Base-by-base conservation (phyloP, 331 rosid species). In the Arachis monticola region DNA sequence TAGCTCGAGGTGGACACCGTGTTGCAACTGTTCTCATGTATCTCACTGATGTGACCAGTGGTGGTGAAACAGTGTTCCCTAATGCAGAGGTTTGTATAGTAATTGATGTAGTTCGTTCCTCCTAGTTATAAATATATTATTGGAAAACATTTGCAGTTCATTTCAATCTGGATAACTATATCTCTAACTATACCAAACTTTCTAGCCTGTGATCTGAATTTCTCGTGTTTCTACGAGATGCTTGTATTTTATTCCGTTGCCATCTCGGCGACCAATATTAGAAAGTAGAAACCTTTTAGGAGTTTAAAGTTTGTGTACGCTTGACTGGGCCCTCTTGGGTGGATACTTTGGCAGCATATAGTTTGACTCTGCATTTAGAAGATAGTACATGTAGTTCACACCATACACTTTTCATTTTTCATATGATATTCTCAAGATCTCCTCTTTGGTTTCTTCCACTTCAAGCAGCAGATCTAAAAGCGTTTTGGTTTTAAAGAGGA, bases 31-130 rank as follows among this genome's bases (percentile, higher is more conserved):
- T 95, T 77, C 99, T 95, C 8, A 85, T 95, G 99, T 95, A 95
- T 81, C 99, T 95, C 65, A 81, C 86, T 42, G 75, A 92, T 73
- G 98, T 92, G 70, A 60, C 81, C 77, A 86, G 74, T 80, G 99
- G 99, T 12, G 99, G 99, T 68, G 99, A 95, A 87, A 95, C 99
- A 1, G 97, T 95, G 78, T 95, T 95, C 81, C 99, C 99, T 69
- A n/a, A 40, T 27, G 99, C 96, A 0, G 93, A 90, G 99, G 99
- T 95, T 68, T 67, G 97, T 84, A 31, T 66, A 61, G 38, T 76
- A 30, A 47, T 74, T 69, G n/a, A 50, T 62, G 27, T 38, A 42
- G 41, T 70, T 59, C 46, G 52, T 70, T 80, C 51, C 57, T 17
- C 61, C 22, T 45, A 72, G 46, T 7, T n/a, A 5, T 41, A 69